Evolutionary conservation across 2,329 filamentous ascomycete genomes (phyloP).

Genomic region (Cladophialophora chaetospira): DNA sequence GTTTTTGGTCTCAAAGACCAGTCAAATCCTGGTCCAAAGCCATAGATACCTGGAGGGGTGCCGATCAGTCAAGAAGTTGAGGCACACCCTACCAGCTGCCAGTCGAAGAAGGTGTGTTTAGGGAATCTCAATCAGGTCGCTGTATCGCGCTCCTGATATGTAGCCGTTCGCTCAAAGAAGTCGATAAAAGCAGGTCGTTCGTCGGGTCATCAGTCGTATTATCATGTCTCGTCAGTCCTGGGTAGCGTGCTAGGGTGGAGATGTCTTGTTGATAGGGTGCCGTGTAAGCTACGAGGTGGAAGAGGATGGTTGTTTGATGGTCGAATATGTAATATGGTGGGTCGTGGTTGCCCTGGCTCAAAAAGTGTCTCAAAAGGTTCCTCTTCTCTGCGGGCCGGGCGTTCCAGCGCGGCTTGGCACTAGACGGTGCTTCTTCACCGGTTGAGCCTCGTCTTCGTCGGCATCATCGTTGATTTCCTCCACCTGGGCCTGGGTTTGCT

Average conservation of each 20-base stretch:
- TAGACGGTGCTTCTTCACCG: background rate
- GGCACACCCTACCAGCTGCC: too few relatives aligned
- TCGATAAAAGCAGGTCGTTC: background rate
- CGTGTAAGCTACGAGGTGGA: too few relatives aligned
- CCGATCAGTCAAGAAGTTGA: too few relatives aligned
- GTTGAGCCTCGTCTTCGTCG: background rate
- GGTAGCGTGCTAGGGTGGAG: background rate
- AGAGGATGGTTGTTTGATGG: too few relatives aligned
- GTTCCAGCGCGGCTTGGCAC: background rate
- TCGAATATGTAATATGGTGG: too few relatives aligned
- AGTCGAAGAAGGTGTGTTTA: too few relatives aligned
- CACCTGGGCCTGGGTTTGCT: constrained; percentile 18
- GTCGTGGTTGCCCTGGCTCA: too few relatives aligned
- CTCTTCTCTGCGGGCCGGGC: background rate
- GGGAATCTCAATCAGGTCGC: background rate
- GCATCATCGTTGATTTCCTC: constrained; percentile 1
- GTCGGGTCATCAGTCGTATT: background rate
- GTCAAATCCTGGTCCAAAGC: too few relatives aligned
- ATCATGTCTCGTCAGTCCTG: background rate
- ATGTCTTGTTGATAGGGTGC: background rate
- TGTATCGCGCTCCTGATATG: background rate
- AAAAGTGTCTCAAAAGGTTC: background rate
- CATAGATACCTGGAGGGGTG: too few relatives aligned
- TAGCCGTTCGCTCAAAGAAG: background rate
- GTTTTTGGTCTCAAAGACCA: too few relatives aligned